A percentile compares a stretch with the other conserved stretches of the same genome.
phyloP scores from a whole-genome alignment of 1,139 yeast genomes.

The Yamadazyma friedrichii region DNA sequence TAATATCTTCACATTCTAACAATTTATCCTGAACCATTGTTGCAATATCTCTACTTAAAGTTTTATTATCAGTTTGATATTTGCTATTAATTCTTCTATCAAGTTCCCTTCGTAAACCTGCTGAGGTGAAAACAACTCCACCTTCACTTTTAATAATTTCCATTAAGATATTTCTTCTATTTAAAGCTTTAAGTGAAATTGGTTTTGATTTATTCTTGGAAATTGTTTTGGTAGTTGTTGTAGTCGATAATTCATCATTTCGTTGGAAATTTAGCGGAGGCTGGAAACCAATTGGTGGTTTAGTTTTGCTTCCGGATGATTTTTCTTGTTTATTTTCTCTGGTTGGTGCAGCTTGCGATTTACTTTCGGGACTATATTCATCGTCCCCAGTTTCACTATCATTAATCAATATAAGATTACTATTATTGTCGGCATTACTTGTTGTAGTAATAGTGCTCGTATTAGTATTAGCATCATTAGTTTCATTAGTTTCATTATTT shows the following conservation, averaged over 20 bases:
- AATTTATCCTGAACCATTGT: constrained; percentile 22
- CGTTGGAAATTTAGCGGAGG: constrained; percentile 5
- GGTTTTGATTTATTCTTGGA: background rate
- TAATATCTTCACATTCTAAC: constrained; percentile 29
- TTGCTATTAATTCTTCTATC: constrained; percentile 34
- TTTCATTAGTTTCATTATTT: no score
- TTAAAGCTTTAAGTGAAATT: constrained; percentile 24
- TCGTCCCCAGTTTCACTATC: background rate
- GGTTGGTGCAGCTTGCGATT: background rate
- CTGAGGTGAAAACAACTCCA: constrained; percentile 41
- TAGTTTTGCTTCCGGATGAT: background rate
- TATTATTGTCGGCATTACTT: no score
- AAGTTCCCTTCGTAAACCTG: constrained; percentile 32
- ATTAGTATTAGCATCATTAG: background rate
- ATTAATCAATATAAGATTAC: background rate
- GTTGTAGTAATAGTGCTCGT: no score
- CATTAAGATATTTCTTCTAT: constrained; percentile 34
- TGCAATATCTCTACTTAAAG: constrained; percentile 46
- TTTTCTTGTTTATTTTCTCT: background rate
- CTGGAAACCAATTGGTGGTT: background rate
- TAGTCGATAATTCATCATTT: background rate
- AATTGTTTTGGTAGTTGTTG: background rate
- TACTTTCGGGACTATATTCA: background rate
- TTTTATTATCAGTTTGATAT: constrained; percentile 47
- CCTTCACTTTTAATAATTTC: constrained; percentile 38